Conservation (phyloP, 805 yeast genomes). For the Nakazawaea holstii region DNA sequence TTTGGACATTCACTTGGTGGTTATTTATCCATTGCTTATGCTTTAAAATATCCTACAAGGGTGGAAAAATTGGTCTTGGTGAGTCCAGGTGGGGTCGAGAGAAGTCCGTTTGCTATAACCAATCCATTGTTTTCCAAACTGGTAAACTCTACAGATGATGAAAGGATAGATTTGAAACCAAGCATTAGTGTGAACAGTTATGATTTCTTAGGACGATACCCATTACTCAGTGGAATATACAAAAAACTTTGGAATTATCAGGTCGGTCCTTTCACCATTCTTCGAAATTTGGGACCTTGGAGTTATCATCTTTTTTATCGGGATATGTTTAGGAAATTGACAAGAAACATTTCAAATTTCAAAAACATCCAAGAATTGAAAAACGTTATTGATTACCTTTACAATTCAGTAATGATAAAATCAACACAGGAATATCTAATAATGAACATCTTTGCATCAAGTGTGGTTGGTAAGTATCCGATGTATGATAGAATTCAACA, state of each 20-base stretch:
- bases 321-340: slow-evolving; percentile 23
- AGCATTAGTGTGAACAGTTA: slow-evolving; percentile 38
- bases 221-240: slow-evolving; percentile 30
- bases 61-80: slow-evolving; percentile 53
- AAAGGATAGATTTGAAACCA: slow-evolving; percentile 24
- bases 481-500: slow-evolving; percentile 48
- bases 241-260: slow-evolving; percentile 33
- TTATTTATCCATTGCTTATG: slow-evolving; percentile 60
- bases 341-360: slow-evolving; percentile 17
- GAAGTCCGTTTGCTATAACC: slow-evolving; percentile 56
- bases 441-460: slow-evolving; percentile 46
- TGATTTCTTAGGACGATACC: slow-evolving; percentile 42
- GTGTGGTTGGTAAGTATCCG: slow-evolving; percentile 63
- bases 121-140: slow-evolving; percentile 24
- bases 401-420: slow-evolving; percentile 23
- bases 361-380: slow-evolving; percentile 21
- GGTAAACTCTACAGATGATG: slow-evolving; percentile 7
- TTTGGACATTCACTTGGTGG: slow-evolving; percentile 83
- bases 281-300: slow-evolving; percentile 38
- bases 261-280: slow-evolving; percentile 41
- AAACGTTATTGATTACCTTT: slow-evolving; percentile 26
- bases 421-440: slow-evolving; percentile 31
- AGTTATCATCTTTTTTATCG: slow-evolving; percentile 25
- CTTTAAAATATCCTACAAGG: slow-evolving; percentile 49
- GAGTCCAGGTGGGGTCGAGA: slow-evolving; percentile 78